These are phyloP conservation scores for Kalanchoe fedtschenkoi DNA, from an alignment of 164 flowering plant species.

Conservation along the genomic window DNA sequence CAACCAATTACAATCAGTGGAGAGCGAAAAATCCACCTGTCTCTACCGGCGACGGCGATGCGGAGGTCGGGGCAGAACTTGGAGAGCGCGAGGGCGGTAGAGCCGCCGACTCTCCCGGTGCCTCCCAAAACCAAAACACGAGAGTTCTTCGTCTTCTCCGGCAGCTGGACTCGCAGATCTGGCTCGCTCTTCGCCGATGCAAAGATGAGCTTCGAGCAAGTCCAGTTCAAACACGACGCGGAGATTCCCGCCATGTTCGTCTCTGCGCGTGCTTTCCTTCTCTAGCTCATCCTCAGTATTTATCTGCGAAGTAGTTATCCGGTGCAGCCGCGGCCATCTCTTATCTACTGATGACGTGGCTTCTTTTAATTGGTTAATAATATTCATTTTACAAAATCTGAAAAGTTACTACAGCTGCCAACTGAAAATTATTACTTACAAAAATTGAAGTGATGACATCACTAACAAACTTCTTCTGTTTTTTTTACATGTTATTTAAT, in stretches of 20 bases:
- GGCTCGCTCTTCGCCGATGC: neutral
- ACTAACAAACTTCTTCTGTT: too few species aligned
- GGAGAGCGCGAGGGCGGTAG: constrained; percentile 79
- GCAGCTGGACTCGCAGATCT: constrained; percentile 13
- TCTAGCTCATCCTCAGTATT: neutral
- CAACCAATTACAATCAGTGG: neutral
- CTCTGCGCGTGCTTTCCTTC: neutral
- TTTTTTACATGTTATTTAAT: too few species aligned
- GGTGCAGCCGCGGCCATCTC: neutral
- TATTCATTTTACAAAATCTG: too few species aligned
- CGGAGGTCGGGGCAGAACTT: constrained; percentile 58
- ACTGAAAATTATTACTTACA: too few species aligned
- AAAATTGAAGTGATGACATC: too few species aligned
- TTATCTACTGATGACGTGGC: neutral
- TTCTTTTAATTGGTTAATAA: neutral
- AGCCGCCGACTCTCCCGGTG: constrained; percentile 94
- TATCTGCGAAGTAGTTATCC: neutral
- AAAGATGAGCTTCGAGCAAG: neutral
- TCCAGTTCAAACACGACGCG: neutral
- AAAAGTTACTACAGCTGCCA: too few species aligned
- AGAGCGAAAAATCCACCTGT: constrained; percentile 33
- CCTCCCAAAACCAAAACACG: constrained; percentile 78
- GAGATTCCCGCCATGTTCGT: constrained; percentile 4
- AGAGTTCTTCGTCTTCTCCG: constrained; percentile 23
- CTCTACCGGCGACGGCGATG: constrained; percentile 61